These are phyloP conservation scores for Cinnamomum micranthum DNA, from an alignment of 164 flowering plant genomes.

Conservation along the genomic window DNA sequence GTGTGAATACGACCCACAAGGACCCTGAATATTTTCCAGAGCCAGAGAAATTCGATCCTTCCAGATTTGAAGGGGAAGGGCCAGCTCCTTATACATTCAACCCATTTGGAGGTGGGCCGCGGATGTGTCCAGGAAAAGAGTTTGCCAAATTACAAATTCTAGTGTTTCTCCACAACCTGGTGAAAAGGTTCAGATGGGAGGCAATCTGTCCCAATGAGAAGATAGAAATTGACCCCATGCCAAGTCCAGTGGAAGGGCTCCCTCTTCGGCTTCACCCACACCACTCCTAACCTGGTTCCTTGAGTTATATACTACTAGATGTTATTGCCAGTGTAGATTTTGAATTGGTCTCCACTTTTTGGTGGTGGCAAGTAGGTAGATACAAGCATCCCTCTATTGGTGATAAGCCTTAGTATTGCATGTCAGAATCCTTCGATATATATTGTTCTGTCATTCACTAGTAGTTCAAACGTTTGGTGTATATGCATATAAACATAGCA, in stretches of 20 bases:
- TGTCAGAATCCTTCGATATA: no score
- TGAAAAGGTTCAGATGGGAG: conserved; percentile 4
- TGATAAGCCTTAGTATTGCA: no score
- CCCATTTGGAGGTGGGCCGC: conserved; percentile 9
- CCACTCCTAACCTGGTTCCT: background rate
- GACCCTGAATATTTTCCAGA: conserved; percentile 1
- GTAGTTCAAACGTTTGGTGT: no score
- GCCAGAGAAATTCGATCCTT: conserved; percentile 8
- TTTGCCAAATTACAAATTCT: conserved; percentile 5
- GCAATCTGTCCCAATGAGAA: conserved; percentile 2
- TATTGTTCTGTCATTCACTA: no score
- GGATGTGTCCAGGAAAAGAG: conserved; percentile 9
- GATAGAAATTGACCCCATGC: conserved; percentile 6
- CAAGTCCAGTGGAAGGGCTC: conserved; percentile 1
- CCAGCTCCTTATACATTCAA: conserved; percentile 2
- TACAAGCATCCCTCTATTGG: no score
- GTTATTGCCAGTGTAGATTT: no score
- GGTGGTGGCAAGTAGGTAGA: no score
- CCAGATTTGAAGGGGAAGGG: conserved; percentile 9
- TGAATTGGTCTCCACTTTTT: no score
- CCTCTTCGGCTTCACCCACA: conserved; percentile 4
- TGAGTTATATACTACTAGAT: no score
- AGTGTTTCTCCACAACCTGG: conserved; percentile 7
- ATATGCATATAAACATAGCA: no score
- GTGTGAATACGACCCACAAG: background rate